phyloP scores from a whole-genome alignment of 2,329 filamentous ascomycete species.

The Westerdykella ornata region DNA sequence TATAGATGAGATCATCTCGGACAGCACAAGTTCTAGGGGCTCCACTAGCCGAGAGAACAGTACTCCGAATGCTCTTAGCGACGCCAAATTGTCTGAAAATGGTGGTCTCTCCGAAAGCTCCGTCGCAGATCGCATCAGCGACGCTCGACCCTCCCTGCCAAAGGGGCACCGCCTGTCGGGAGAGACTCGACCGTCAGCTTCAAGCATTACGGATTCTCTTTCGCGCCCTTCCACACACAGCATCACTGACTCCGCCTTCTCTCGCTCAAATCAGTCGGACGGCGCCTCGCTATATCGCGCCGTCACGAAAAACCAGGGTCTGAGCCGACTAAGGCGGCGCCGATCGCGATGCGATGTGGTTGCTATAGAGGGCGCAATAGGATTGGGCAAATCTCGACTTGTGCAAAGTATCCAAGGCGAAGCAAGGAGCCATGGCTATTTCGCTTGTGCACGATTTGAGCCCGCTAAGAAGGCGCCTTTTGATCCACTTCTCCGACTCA shows the following conservation, averaged over 20 bases:
- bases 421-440: slow-evolving; percentile 54
- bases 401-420: slow-evolving; percentile 52
- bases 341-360: slow-evolving; percentile 55
- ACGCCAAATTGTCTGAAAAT: slow-evolving; percentile 27
- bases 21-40: slow-evolving; percentile 50
- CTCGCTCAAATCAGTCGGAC: slow-evolving; percentile 23
- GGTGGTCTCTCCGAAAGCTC: slow-evolving; percentile 20
- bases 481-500: slow-evolving; percentile 54
- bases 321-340: slow-evolving; percentile 46
- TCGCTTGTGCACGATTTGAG: slow-evolving; percentile 55
- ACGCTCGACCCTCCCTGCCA: slow-evolving; percentile 14
- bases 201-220: slow-evolving; percentile 25
- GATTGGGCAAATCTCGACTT: slow-evolving; percentile 56
- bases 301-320: slow-evolving; percentile 25
- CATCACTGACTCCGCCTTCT: slow-evolving; percentile 7
- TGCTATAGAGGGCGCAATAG: slow-evolving; percentile 50
- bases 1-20: slow-evolving; percentile 45
- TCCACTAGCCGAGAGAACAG: slow-evolving; percentile 42
- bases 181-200: slow-evolving; percentile 13
- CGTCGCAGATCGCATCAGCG: slow-evolving; percentile 17
- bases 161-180: slow-evolving; percentile 8
- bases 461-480: slow-evolving; percentile 54
- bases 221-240: too few species aligned
- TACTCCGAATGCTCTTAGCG: slow-evolving; percentile 21
- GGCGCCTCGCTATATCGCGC: slow-evolving; percentile 19